phyloP scores from a whole-genome alignment of 164 flowering plant species.

The Vitis rupestris region DNA sequence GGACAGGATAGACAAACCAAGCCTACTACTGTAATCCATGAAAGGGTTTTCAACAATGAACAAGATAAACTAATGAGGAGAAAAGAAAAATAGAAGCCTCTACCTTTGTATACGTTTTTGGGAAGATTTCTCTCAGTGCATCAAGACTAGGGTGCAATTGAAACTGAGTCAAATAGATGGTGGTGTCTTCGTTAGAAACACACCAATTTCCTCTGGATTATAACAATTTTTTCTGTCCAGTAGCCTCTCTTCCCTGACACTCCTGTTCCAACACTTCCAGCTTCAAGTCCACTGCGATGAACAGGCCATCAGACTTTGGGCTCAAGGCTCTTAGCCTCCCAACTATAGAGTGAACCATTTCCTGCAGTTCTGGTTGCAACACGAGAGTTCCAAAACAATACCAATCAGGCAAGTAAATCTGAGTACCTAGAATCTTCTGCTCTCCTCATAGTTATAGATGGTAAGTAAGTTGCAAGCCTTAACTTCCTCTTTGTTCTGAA shows the following conservation, averaged over 20 bases:
- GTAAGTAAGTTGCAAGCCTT: conserved; percentile 6
- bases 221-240: too few relatives aligned
- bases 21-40: not conserved
- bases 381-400: conserved; percentile 3
- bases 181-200: conserved; percentile 70
- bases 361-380: conserved; percentile 8
- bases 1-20: not conserved
- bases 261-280: not conserved
- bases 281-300: conserved; percentile 8
- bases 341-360: conserved; percentile 9
- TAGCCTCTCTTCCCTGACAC: too few relatives aligned
- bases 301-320: conserved; percentile 8
- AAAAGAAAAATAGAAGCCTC: not conserved
- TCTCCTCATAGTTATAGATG: conserved; percentile 4
- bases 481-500: conserved; percentile 1
- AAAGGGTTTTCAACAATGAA: not conserved
- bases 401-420: conserved; percentile 1
- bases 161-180: conserved; percentile 77
- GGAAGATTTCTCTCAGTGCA: conserved; percentile 72
- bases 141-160: conserved; percentile 76
- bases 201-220: conserved; percentile 63
- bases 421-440: not conserved
- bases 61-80: not conserved
- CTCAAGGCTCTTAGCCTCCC: conserved; percentile 8
- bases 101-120: conserved; percentile 88